phyloP scores from a whole-genome alignment of 345 rosid species.

The Brassica carinata region DNA sequence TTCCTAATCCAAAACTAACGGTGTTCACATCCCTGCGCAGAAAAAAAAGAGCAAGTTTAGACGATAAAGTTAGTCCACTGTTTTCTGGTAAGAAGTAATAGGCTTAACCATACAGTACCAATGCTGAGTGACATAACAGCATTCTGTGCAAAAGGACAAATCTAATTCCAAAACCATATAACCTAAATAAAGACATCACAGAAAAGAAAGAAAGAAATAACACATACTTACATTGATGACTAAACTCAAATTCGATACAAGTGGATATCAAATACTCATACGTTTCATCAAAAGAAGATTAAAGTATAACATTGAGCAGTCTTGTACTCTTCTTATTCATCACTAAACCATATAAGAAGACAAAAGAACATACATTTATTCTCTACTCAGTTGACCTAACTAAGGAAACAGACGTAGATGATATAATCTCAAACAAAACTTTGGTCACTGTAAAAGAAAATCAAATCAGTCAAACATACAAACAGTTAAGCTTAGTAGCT shows the following conservation, averaged over 20 bases:
- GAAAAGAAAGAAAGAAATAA: not conserved
- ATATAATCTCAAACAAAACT: slow-evolving; percentile 1
- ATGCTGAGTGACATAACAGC: not conserved
- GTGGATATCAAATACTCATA: not conserved
- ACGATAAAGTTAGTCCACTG: not conserved
- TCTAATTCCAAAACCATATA: not conserved
- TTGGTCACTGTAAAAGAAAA: not conserved
- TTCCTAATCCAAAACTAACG: slow-evolving; percentile 75
- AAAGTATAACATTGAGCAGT: slow-evolving; percentile 4
- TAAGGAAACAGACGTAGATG: slow-evolving; percentile 1
- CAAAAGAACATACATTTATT: not conserved
- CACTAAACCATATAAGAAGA: not conserved
- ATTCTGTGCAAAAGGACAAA: not conserved
- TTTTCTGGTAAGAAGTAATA: not conserved
- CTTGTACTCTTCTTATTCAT: slow-evolving; percentile 6
- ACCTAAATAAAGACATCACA: not conserved
- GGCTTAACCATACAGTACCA: slow-evolving; percentile 8
- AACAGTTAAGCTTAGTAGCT: slow-evolving; percentile 14
- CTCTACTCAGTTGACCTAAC: not conserved
- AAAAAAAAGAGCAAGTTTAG: slow-evolving; percentile 14
- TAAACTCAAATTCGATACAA: not conserved
- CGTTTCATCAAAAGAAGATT: not conserved
- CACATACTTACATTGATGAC: slow-evolving; percentile 1
- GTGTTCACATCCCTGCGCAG: slow-evolving; percentile 83
- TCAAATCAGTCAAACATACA: slow-evolving; percentile 20